These are phyloP conservation scores for Russula compacta DNA, from an alignment of 768 basidiomycete species.

Conservation along the genomic window DNA sequence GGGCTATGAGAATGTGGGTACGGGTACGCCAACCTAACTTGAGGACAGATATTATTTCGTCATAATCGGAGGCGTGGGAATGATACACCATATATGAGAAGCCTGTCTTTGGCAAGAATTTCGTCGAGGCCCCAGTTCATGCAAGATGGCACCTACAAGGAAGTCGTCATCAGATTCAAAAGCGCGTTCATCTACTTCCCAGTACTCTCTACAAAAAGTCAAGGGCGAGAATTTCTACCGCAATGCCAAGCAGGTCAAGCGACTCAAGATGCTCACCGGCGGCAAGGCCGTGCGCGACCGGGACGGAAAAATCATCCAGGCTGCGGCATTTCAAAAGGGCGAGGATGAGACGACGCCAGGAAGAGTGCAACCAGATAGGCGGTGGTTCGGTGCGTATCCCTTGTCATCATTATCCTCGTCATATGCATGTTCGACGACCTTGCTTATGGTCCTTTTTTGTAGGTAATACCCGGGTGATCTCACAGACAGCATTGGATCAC, in stretches of 20 bases:
- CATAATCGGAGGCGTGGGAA: conserved; percentile 3
- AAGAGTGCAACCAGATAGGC: conserved; percentile 85
- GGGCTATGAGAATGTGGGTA: no score
- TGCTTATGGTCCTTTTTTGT: not conserved
- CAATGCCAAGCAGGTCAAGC: conserved; percentile 78
- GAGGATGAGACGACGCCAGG: conserved; percentile 87
- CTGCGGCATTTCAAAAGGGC: conserved; percentile 93
- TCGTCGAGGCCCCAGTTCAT: not conserved
- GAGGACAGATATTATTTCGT: no score
- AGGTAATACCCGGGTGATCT: conserved; percentile 99
- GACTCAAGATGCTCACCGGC: conserved; percentile 88
- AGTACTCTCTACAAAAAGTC: conserved; percentile 52
- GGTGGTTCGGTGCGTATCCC: conserved; percentile 84
- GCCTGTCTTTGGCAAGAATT: not conserved
- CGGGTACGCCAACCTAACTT: no score
- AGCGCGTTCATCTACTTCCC: conserved; percentile 33
- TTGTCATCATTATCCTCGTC: not conserved
- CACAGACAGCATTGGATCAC: conserved; percentile 91
- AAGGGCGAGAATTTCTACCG: conserved; percentile 99
- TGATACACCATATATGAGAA: not conserved
- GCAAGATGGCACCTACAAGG: conserved; percentile 28
- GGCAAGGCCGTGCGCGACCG: conserved; percentile 87
- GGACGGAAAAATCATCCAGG: conserved; percentile 87
- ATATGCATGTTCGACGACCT: not conserved
- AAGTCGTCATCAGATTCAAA: conserved; percentile 28